Conservation (phyloP, 2,329 filamentous ascomycete species). For the Trichoderma sp. region DNA sequence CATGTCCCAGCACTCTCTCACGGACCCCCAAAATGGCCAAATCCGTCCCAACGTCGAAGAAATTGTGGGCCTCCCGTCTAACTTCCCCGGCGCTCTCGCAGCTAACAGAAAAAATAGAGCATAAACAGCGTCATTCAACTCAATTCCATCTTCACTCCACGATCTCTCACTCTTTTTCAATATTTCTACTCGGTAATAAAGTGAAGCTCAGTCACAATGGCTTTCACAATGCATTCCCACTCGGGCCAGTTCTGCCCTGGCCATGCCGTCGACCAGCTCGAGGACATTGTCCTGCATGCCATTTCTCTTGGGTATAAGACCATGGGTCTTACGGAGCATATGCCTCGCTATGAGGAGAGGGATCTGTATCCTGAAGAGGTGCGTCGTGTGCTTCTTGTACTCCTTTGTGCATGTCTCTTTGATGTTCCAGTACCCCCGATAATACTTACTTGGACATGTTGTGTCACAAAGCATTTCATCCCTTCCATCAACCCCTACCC, state of each 20-base stretch:
- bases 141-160: not conserved
- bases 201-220: conserved; percentile 59
- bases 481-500: conserved; percentile 24
- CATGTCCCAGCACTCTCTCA: conserved; percentile 6
- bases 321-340: conserved; percentile 92
- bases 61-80: conserved; percentile 1
- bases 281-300: conserved; percentile 79
- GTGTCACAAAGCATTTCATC: conserved; percentile 29
- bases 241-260: conserved; percentile 94
- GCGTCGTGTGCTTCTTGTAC: conserved; percentile 23
- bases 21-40: conserved; percentile 13
- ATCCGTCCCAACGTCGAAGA: not conserved
- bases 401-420: too few relatives aligned
- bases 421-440: too few relatives aligned
- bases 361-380: conserved; percentile 96
- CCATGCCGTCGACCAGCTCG: conserved; percentile 83
- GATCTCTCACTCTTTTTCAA: not conserved
- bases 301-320: conserved; percentile 77
- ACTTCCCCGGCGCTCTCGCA: not conserved
- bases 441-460: not conserved
- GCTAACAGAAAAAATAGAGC: conserved; percentile 7
- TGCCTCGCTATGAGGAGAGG: conserved; percentile 71
- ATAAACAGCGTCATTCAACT: not conserved
- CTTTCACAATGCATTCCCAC: conserved; percentile 96
- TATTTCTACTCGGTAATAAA: too few relatives aligned